Conservation (phyloP, 305 asterid genomes). For the Ajuga reptans region DNA sequence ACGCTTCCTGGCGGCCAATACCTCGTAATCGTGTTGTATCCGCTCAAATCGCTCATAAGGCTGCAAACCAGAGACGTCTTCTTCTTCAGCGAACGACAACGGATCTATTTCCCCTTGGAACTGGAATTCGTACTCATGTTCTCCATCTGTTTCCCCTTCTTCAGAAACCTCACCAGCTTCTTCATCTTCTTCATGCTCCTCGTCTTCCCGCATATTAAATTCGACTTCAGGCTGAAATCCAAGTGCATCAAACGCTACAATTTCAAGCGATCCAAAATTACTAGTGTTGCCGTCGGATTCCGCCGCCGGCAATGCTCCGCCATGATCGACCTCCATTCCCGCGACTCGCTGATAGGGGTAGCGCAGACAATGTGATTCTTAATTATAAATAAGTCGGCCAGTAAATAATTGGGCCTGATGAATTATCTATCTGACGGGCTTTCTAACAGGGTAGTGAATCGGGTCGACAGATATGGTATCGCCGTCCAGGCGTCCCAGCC, state of each 20-base stretch:
- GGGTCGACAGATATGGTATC: no score
- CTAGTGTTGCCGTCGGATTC: neutral
- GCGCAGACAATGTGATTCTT: no score
- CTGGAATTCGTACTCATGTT: constrained; percentile 43
- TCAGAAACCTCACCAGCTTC: constrained; percentile 29
- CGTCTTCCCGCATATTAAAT: constrained; percentile 20
- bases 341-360: no score
- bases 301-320: neutral
- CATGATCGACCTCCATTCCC: neutral
- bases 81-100: constrained; percentile 47
- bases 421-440: no score
- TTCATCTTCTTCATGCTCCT: constrained; percentile 22
- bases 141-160: constrained; percentile 37
- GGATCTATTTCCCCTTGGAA: constrained; percentile 64
- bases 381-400: no score
- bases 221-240: constrained; percentile 20
- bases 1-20: constrained; percentile 54
- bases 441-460: no score
- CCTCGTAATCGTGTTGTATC: constrained; percentile 51
- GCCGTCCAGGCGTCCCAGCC: no score
- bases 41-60: constrained; percentile 65
- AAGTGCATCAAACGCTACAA: constrained; percentile 25
- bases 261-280: neutral
- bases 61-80: constrained; percentile 49
- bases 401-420: no score